These are phyloP conservation scores for Passalora sequoiae DNA, from an alignment of 2,329 filamentous ascomycete genomes.

Conservation along the genomic window DNA sequence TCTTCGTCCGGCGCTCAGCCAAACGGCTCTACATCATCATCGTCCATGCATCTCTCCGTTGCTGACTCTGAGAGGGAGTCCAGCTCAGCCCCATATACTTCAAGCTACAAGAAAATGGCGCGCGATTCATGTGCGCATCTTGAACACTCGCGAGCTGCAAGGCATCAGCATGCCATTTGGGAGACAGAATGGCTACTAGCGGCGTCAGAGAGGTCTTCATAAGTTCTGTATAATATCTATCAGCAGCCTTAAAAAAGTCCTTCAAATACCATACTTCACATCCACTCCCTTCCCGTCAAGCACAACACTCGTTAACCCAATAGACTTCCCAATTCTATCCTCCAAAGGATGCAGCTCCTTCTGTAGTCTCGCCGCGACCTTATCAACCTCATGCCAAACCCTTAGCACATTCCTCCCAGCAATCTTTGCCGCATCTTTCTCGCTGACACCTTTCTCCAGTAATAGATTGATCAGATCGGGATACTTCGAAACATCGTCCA, in stretches of 20 bases:
- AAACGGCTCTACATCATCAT: too few species aligned
- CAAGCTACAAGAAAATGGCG: too few species aligned
- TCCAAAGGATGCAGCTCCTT: conserved; percentile 40
- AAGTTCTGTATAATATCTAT: not conserved
- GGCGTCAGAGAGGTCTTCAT: too few species aligned
- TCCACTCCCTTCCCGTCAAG: conserved; percentile 1
- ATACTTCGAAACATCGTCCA: conserved; percentile 82
- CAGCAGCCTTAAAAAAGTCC: not conserved
- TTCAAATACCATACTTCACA: not conserved
- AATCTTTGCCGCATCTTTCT: conserved; percentile 67
- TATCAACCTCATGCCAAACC: conserved; percentile 77
- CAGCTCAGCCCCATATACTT: too few species aligned
- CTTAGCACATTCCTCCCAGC: conserved; percentile 75
- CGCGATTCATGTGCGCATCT: too few species aligned
- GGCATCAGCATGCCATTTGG: too few species aligned
- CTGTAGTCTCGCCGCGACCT: conserved; percentile 63
- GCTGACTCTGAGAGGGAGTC: too few species aligned
- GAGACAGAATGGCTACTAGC: too few species aligned
- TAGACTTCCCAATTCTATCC: conserved; percentile 34
- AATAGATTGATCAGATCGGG: conserved; percentile 73
- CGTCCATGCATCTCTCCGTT: too few species aligned
- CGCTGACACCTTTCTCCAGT: conserved; percentile 66
- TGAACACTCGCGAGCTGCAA: too few species aligned
- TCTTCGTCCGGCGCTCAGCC: too few species aligned
- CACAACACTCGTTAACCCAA: conserved; percentile 3